Conservation (phyloP, 2,329 filamentous ascomycete genomes). For the Teratosphaeria pseudoeucalypti region DNA sequence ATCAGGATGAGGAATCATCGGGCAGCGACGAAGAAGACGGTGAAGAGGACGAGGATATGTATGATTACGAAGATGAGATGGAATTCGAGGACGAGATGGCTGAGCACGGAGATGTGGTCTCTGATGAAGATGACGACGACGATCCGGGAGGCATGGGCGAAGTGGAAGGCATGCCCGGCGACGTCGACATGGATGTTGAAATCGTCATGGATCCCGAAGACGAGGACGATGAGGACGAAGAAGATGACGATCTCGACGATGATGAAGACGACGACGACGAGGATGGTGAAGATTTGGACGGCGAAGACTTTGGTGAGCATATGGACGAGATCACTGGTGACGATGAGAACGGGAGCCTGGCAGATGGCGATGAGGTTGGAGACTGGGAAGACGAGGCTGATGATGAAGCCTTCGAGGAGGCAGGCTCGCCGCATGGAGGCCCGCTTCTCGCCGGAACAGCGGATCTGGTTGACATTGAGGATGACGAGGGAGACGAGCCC, state of each 20-base stretch:
- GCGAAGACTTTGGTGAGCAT: slow-evolving; percentile 52
- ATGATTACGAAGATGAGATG: slow-evolving; percentile 83
- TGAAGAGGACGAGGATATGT: slow-evolving; percentile 80
- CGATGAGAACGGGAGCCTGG: slow-evolving; percentile 37
- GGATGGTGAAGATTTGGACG: slow-evolving; percentile 44
- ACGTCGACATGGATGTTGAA: slow-evolving; percentile 62
- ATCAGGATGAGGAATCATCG: slow-evolving; percentile 71
- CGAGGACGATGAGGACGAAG: slow-evolving; percentile 49
- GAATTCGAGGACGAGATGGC: slow-evolving; percentile 78
- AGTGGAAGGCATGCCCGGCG: slow-evolving; percentile 53
- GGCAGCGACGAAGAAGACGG: slow-evolving; percentile 50
- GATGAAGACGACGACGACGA: slow-evolving; percentile 48
- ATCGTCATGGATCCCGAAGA: slow-evolving; percentile 75
- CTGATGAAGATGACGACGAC: slow-evolving; percentile 74
- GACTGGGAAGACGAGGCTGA: slow-evolving; percentile 33
- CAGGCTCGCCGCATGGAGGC: slow-evolving; percentile 14
- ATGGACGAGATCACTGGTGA: slow-evolving; percentile 39
- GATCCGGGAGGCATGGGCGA: slow-evolving; percentile 73
- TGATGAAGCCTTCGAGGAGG: slow-evolving; percentile 20
- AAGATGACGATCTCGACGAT: slow-evolving; percentile 53
- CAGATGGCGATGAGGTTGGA: slow-evolving; percentile 36
- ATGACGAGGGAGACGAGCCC: slow-evolving; percentile 28
- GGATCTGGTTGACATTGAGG: slow-evolving; percentile 26
- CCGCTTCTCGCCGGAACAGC: slow-evolving; percentile 25
- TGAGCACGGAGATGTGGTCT: slow-evolving; percentile 78